These are phyloP conservation scores for Boletus bicolor DNA, from an alignment of 768 basidiomycete genomes.

Conservation along the genomic window DNA sequence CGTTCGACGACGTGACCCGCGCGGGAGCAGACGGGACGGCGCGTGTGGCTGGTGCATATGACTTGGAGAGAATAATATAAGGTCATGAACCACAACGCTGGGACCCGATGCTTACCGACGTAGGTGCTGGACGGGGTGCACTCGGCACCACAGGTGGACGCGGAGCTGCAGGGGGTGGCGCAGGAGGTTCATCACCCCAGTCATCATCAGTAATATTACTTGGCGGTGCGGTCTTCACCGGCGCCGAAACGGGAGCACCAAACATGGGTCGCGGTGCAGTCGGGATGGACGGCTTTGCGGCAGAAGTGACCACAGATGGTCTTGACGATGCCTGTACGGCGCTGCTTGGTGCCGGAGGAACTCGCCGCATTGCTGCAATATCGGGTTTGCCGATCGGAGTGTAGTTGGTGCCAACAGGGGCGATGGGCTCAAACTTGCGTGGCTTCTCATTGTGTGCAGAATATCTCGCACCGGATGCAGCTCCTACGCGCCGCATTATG, in stretches of 20 bases:
- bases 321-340: not conserved
- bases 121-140: constrained; percentile 38
- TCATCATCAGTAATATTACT: constrained; percentile 50
- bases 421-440: constrained; percentile 73
- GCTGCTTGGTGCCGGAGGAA: constrained; percentile 30
- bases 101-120: constrained; percentile 32
- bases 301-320: not conserved
- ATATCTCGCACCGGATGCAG: constrained; percentile 89
- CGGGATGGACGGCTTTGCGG: constrained; percentile 34
- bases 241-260: constrained; percentile 42
- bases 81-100: not conserved
- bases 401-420: constrained; percentile 76
- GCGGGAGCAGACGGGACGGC: constrained; percentile 33
- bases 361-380: constrained; percentile 56
- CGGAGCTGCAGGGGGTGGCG: constrained; percentile 41
- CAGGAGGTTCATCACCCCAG: constrained; percentile 55
- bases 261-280: constrained; percentile 49
- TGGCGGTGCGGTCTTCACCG: constrained; percentile 36
- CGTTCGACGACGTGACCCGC: constrained; percentile 43
- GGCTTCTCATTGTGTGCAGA: constrained; percentile 76
- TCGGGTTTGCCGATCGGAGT: constrained; percentile 73
- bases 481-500: constrained; percentile 85
- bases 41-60: constrained; percentile 26
- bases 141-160: constrained; percentile 48
- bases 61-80: constrained; percentile 9